Percentiles rank a stretch among this genome's conserved stretches.
phyloP scores from a whole-genome alignment of 2,329 filamentous ascomycete species.

The Penicillium sp. region DNA sequence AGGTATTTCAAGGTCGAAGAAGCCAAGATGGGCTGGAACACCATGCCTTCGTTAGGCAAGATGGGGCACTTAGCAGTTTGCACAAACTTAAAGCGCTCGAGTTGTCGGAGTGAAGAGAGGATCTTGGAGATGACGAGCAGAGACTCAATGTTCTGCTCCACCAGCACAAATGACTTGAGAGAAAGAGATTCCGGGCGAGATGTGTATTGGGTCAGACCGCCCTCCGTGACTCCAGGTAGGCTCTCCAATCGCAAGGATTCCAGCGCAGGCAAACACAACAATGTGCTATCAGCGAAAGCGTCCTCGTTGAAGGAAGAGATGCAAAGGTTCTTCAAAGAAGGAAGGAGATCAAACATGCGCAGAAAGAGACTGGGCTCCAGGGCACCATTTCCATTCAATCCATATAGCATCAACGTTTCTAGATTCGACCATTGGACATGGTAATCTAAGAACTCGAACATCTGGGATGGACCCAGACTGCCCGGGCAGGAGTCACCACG shows the following conservation, averaged over 20 bases:
- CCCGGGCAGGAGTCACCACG: slow-evolving; percentile 38
- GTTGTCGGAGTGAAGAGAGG: slow-evolving; percentile 45
- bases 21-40: slow-evolving; percentile 50
- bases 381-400: slow-evolving; percentile 42
- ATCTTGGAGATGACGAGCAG: slow-evolving; percentile 55
- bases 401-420: slow-evolving; percentile 55
- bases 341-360: slow-evolving; percentile 54
- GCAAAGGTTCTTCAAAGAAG: slow-evolving; percentile 53
- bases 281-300: slow-evolving; percentile 56
- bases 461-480: slow-evolving; percentile 52
- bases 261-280: slow-evolving; percentile 54
- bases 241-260: slow-evolving; percentile 57
- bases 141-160: slow-evolving; percentile 55
- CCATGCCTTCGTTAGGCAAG: slow-evolving; percentile 41
- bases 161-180: slow-evolving; percentile 50
- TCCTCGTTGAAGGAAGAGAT: slow-evolving; percentile 54
- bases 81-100: slow-evolving; percentile 53
- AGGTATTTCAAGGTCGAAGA: slow-evolving; percentile 52
- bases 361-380: slow-evolving; percentile 58
- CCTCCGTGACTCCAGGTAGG: slow-evolving; percentile 56
- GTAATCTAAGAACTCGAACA: slow-evolving; percentile 53
- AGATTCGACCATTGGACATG: slow-evolving; percentile 54
- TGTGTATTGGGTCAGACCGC: slow-evolving; percentile 54
- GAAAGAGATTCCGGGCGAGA: slow-evolving; percentile 46
- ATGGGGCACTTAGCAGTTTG: slow-evolving; percentile 51